Percentiles rank a stretch among this genome's conserved stretches.
Evolutionary conservation across 495 filamentous ascomycete genomes (phyloP).

Genomic region (Glarea lozoyensis): DNA sequence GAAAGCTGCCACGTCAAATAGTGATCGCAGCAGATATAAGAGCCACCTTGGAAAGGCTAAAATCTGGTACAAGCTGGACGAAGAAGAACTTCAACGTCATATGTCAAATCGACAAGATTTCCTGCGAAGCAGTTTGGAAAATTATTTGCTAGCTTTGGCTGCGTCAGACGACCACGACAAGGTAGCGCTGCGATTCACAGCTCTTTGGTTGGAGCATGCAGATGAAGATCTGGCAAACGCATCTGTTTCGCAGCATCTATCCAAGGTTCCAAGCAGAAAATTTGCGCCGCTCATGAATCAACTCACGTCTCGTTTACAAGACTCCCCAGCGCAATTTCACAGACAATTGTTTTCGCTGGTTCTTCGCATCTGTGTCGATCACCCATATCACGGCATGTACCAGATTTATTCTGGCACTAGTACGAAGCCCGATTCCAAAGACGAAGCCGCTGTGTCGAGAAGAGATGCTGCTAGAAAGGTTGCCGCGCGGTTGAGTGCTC

Average conservation of each 20-base stretch:
- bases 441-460: conserved; percentile 63
- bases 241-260: conserved; percentile 61
- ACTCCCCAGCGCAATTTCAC: conserved; percentile 62
- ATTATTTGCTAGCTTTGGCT: conserved; percentile 77
- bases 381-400: conserved; percentile 94
- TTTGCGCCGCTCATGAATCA: conserved; percentile 95
- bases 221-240: conserved; percentile 62
- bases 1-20: conserved; percentile 38
- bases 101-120: conserved; percentile 68
- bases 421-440: conserved; percentile 53
- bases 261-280: conserved; percentile 74
- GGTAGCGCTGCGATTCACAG: conserved; percentile 87
- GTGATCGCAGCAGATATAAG: conserved; percentile 34
- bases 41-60: conserved; percentile 52
- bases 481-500: conserved; percentile 41
- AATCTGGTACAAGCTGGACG: conserved; percentile 82
- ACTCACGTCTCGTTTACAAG: conserved; percentile 78
- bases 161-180: conserved; percentile 84
- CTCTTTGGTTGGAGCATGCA: conserved; percentile 84
- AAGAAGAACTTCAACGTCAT: conserved; percentile 75
- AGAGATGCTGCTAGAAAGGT: conserved; percentile 61
- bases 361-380: conserved; percentile 74
- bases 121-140: conserved; percentile 79
- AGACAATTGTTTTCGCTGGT: conserved; percentile 60
- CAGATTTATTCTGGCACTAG: conserved; percentile 80